Percentiles rank a stretch among this genome's conserved stretches.
These are phyloP conservation scores for Lasiosphaeriaceae sp. DNA, from an alignment of 495 filamentous ascomycete genomes.

Conservation along the genomic window DNA sequence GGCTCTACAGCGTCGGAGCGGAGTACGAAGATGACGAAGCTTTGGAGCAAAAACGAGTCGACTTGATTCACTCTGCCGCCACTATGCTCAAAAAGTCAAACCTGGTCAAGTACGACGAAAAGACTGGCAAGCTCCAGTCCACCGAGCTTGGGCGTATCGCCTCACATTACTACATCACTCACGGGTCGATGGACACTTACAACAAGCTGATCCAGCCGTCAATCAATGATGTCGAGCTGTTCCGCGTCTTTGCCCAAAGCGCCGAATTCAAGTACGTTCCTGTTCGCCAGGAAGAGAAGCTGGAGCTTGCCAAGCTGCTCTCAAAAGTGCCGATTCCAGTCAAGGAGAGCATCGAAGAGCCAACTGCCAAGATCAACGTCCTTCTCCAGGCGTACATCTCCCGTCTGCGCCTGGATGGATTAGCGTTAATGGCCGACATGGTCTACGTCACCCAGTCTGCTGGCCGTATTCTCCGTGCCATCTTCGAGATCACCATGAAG, in stretches of 20 bases:
- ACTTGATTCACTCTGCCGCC: slow-evolving; percentile 92
- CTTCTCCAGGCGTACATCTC: slow-evolving; percentile 96
- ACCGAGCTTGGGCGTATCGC: slow-evolving; percentile 94
- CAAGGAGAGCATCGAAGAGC: slow-evolving; percentile 95
- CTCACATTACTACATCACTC: slow-evolving; percentile 97
- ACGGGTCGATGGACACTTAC: slow-evolving; percentile 94
- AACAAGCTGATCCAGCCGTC: slow-evolving; percentile 92
- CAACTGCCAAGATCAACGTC: slow-evolving; percentile 99
- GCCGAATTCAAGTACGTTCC: slow-evolving; percentile 99
- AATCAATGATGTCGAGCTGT: slow-evolving; percentile 87
- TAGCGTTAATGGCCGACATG: slow-evolving; percentile 97
- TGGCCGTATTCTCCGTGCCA: slow-evolving; percentile 88
- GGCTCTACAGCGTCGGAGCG: slow-evolving; percentile 89
- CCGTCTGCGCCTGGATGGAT: slow-evolving; percentile 84
- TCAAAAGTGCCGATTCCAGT: slow-evolving; percentile 90
- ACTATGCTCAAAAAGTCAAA: slow-evolving; percentile 80
- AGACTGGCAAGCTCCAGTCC: slow-evolving; percentile 79
- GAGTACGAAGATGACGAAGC: slow-evolving; percentile 92
- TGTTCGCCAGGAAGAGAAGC: slow-evolving; percentile 93
- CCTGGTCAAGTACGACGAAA: slow-evolving; percentile 92
- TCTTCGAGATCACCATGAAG: slow-evolving; percentile 94
- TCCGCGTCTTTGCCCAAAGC: slow-evolving; percentile 95
- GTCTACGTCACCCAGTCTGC: slow-evolving; percentile 98
- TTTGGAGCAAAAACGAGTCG: slow-evolving; percentile 93
- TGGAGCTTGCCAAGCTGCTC: slow-evolving; percentile 90